phyloP scores from a whole-genome alignment of 2,329 filamentous ascomycete species.

The Rasamsonia emersonii region DNA sequence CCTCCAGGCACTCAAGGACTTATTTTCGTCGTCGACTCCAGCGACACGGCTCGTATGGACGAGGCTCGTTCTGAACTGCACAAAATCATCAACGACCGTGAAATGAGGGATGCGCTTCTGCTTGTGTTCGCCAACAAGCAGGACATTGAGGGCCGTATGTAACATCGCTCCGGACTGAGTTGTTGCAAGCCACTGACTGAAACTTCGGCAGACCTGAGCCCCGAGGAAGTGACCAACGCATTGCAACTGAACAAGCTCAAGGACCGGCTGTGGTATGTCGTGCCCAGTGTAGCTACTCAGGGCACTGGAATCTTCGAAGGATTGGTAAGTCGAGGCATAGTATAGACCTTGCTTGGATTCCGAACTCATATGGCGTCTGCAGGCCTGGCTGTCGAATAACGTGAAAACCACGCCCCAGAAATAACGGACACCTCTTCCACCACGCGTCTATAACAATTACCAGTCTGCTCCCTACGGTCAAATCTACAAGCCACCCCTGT shows the following conservation, averaged over 20 bases:
- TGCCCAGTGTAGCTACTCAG: constrained; percentile 72
- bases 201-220: constrained; percentile 59
- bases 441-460: constrained; percentile 7
- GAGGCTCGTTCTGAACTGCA: constrained; percentile 91
- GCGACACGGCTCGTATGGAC: constrained; percentile 81
- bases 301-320: constrained; percentile 76
- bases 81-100: constrained; percentile 94
- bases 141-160: constrained; percentile 72
- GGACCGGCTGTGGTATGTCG: constrained; percentile 78
- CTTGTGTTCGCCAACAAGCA: constrained; percentile 99
- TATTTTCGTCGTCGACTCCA: constrained; percentile 97
- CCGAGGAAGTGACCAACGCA: constrained; percentile 68
- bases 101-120: constrained; percentile 92
- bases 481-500: constrained; percentile 19
- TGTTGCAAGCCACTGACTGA: constrained; percentile 7
- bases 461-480: constrained; percentile 12
- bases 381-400: constrained; percentile 74
- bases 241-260: constrained; percentile 69
- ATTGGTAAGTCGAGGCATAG: constrained; percentile 43
- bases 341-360: background rate
- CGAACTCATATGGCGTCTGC: constrained; percentile 4
- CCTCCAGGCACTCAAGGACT: constrained; percentile 86
- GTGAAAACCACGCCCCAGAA: constrained; percentile 53
- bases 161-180: constrained; percentile 3
- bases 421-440: too few species aligned